Evolutionary conservation across 2,329 filamentous ascomycete species (phyloP).

Genomic region (Talaromyces sp.): DNA sequence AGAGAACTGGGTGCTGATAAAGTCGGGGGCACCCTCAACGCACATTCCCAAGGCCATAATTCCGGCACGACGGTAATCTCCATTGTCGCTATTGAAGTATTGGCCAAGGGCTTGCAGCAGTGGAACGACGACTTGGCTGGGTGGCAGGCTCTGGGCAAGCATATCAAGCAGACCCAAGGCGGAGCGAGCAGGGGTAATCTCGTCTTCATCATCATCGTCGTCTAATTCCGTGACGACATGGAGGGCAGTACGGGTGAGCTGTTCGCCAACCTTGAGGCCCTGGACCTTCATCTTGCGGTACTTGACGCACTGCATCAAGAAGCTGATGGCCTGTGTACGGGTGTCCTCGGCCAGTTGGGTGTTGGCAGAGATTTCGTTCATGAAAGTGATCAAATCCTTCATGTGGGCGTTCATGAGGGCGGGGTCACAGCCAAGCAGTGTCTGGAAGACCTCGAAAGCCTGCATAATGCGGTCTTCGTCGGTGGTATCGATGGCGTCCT

Average conservation of each 20-base stretch:
- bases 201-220: constrained; percentile 69
- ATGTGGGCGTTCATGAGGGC: constrained; percentile 80
- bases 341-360: constrained; percentile 76
- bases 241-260: constrained; percentile 81
- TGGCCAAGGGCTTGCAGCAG: constrained; percentile 79
- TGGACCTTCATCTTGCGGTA: constrained; percentile 96
- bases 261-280: constrained; percentile 77
- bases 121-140: constrained; percentile 89
- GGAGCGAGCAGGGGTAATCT: constrained; percentile 77
- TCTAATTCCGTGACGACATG: constrained; percentile 87
- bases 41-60: constrained; percentile 90
- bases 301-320: constrained; percentile 86
- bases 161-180: constrained; percentile 86
- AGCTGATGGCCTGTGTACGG: constrained; percentile 83
- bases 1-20: constrained; percentile 87
- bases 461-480: constrained; percentile 88
- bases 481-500: constrained; percentile 70
- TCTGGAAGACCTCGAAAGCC: constrained; percentile 95
- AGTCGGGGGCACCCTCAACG: constrained; percentile 94
- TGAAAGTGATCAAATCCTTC: constrained; percentile 85
- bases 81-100: constrained; percentile 70
- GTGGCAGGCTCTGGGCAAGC: constrained; percentile 80
- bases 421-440: constrained; percentile 83
- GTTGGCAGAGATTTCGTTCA: constrained; percentile 80
- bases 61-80: constrained; percentile 80